A percentile compares a stretch with the other conserved stretches of the same genome.
Conservation (phyloP, 2,329 filamentous ascomycete species). For the Aureobasidium sp. region DNA sequence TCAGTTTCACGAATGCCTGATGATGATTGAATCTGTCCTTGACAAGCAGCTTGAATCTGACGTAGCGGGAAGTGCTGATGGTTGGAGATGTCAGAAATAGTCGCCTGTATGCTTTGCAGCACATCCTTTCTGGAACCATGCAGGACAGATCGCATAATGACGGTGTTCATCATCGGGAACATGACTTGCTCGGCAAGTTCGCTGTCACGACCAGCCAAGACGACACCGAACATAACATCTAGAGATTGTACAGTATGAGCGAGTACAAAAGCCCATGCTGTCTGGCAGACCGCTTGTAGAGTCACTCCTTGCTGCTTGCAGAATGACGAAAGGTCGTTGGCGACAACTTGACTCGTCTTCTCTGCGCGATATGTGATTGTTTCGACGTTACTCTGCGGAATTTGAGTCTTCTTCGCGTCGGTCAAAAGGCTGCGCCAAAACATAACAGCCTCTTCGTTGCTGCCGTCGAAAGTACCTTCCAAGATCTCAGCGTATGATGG, state of each 20-base stretch:
- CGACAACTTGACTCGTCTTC: constrained; percentile 36
- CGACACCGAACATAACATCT: constrained; percentile 74
- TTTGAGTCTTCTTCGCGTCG: constrained; percentile 37
- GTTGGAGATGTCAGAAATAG: constrained; percentile 57
- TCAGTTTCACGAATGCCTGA: background rate
- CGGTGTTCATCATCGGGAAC: constrained; percentile 91
- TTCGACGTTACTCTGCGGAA: constrained; percentile 28
- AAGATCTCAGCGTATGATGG: constrained; percentile 50
- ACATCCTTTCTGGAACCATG: constrained; percentile 61
- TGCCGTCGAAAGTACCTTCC: constrained; percentile 44
- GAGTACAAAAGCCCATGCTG: constrained; percentile 67
- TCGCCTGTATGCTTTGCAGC: constrained; percentile 66
- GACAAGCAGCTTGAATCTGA: constrained; percentile 50
- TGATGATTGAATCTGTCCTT: constrained; percentile 39
- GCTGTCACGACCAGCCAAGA: constrained; percentile 77
- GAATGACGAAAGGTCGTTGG: constrained; percentile 45
- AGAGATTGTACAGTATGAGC: constrained; percentile 56
- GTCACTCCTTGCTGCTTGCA: constrained; percentile 64
- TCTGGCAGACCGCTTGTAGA: constrained; percentile 67
- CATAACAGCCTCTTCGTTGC: constrained; percentile 40
- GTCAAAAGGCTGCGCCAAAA: constrained; percentile 71
- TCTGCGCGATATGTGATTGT: constrained; percentile 40
- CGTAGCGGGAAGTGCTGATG: constrained; percentile 74
- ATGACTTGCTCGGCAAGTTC: constrained; percentile 60
- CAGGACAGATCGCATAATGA: constrained; percentile 64